Conservation (phyloP, 768 basidiomycete genomes). For the Termitomyces sp. region DNA sequence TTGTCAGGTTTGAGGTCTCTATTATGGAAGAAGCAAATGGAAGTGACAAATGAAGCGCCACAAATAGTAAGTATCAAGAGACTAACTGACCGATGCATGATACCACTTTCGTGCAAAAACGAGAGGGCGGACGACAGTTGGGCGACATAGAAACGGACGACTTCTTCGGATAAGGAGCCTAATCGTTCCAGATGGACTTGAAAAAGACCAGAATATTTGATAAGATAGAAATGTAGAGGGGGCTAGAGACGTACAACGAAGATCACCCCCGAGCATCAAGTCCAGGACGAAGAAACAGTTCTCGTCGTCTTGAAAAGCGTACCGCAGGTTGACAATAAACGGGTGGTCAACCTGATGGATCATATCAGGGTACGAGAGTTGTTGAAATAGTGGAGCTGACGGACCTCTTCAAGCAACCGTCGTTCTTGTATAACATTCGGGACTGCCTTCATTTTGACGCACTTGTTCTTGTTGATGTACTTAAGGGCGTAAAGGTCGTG, state of each 20-base stretch:
- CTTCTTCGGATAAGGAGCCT: constrained; percentile 68
- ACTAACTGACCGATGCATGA: constrained; percentile 87
- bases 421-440: constrained; percentile 97
- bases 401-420: constrained; percentile 89
- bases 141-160: constrained; percentile 84
- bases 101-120: constrained; percentile 88
- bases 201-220: constrained; percentile 9
- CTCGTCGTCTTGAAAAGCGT: constrained; percentile 97
- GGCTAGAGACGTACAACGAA: constrained; percentile 64
- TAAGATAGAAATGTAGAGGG: constrained; percentile 2
- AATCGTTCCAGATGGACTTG: constrained; percentile 86
- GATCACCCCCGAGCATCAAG: constrained; percentile 93
- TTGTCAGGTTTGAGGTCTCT: constrained; percentile 98
- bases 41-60: constrained; percentile 18
- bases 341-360: constrained; percentile 81
- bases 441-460: constrained; percentile 97
- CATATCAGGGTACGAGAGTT: constrained; percentile 8
- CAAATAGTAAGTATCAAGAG: constrained; percentile 12
- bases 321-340: constrained; percentile 90
- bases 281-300: constrained; percentile 99
- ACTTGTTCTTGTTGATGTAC: constrained; percentile 98
- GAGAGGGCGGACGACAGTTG: constrained; percentile 85
- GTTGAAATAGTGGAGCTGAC: constrained; percentile 2
- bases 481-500: constrained; percentile 95
- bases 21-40: constrained; percentile 7